Conservation (phyloP, 192 early-diverging fungal genomes). For the Backusella psychrophila region DNA sequence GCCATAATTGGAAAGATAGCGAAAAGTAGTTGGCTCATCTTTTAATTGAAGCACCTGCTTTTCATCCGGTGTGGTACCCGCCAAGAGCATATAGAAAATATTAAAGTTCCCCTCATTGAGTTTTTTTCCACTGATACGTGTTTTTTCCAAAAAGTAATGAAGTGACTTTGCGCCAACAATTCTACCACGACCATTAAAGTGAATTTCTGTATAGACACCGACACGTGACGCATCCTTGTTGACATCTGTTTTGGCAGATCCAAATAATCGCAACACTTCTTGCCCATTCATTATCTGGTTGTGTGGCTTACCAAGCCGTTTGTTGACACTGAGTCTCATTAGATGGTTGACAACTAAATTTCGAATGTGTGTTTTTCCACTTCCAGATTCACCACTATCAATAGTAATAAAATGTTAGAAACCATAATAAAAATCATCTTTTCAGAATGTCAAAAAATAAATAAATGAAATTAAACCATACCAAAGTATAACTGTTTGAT, state of each 20-base stretch:
- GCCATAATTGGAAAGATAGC: constrained; percentile 53
- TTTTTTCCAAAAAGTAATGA: constrained; percentile 62
- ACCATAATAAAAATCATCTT: background rate
- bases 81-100: constrained; percentile 81
- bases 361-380: constrained; percentile 78
- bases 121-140: constrained; percentile 52
- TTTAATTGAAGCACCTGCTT: constrained; percentile 45
- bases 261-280: constrained; percentile 77
- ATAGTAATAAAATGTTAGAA: constrained; percentile 8
- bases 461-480: constrained; percentile 12
- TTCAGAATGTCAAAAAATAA: no score
- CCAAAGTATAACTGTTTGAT: constrained; percentile 69
- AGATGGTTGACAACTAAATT: constrained; percentile 70
- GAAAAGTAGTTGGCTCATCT: constrained; percentile 55
- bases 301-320: constrained; percentile 72
- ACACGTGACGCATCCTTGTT: constrained; percentile 69
- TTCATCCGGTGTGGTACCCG: constrained; percentile 59
- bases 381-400: constrained; percentile 76
- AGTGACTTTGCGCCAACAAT: constrained; percentile 82
- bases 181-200: constrained; percentile 82
- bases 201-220: constrained; percentile 84
- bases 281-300: constrained; percentile 66
- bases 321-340: constrained; percentile 68
- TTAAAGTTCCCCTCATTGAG: constrained; percentile 61
- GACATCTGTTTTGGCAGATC: constrained; percentile 59